Evolutionary conservation across 2,329 filamentous ascomycete genomes (phyloP).

Genomic region (Trichoderma oligosporum): DNA sequence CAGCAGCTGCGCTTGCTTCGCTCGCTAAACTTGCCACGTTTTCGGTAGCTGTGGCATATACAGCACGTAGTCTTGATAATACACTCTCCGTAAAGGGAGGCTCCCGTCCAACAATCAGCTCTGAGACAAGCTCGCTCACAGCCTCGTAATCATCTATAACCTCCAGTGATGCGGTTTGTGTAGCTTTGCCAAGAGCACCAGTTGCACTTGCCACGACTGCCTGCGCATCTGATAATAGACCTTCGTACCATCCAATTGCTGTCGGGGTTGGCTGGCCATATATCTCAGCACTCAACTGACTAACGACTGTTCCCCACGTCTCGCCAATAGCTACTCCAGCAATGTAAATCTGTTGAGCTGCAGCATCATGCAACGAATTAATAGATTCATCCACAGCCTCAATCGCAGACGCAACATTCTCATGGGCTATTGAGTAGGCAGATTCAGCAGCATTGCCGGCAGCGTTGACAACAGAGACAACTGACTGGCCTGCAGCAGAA

Average conservation of each 20-base stretch:
- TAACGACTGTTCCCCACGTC: slow-evolving; percentile 45
- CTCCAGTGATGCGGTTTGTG: slow-evolving; percentile 58
- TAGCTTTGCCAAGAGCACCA: slow-evolving; percentile 48
- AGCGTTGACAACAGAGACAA: slow-evolving; percentile 48
- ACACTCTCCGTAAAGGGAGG: slow-evolving; percentile 79
- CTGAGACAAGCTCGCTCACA: slow-evolving; percentile 69
- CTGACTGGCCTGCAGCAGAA: slow-evolving; percentile 48
- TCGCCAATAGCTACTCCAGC: slow-evolving; percentile 40
- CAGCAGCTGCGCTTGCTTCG: slow-evolving; percentile 33
- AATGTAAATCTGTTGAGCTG: slow-evolving; percentile 36
- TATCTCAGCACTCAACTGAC: slow-evolving; percentile 63
- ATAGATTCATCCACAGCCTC: slow-evolving; percentile 39
- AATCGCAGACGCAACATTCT: slow-evolving; percentile 40
- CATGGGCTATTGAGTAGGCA: slow-evolving; percentile 42
- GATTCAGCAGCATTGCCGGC: slow-evolving; percentile 52
- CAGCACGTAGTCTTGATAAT: slow-evolving; percentile 65
- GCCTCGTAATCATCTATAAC: slow-evolving; percentile 63
- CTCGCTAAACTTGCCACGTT: slow-evolving; percentile 45
- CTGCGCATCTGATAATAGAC: slow-evolving; percentile 45
- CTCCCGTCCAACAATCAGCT: slow-evolving; percentile 73
- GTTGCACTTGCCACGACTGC: slow-evolving; percentile 56
- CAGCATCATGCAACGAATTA: slow-evolving; percentile 44
- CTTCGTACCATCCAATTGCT: slow-evolving; percentile 54
- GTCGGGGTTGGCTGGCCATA: slow-evolving; percentile 64
- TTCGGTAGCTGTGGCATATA: slow-evolving; percentile 64